Evolutionary conservation across 169 alveolate genomes (phyloP), one percentile per base, ranked within the genome.

Genomic region (Babesia bigemina): DNA sequence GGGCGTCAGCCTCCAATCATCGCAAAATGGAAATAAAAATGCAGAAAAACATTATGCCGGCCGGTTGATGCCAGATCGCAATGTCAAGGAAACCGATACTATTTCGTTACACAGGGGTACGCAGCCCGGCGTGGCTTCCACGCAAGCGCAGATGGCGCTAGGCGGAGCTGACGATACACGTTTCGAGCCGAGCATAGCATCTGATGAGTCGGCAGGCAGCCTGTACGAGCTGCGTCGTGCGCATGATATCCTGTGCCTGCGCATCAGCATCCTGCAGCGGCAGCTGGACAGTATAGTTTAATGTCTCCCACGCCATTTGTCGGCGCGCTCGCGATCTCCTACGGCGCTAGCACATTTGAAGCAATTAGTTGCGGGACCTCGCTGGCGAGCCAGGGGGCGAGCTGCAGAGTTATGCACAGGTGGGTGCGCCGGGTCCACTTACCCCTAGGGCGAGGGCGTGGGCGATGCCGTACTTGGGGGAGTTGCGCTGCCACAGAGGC

Each of bases 381-480:
- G n/a, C 98, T 97, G 48, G 99, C 99, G 14, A 97, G 88, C 99
- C 99, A 97, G 29, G 99, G 99, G 47, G 98, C 99, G 48, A 97
- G 91, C 95, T 93, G 92, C 61, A 79, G 47, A 16, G 33, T 16
- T 13, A 39, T 39, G 2, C 1, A 2, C 55, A 10, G 39, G 10
- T 33, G 36, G 13, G 52, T 33, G 6, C 39, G 39, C 39, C 6
- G 39, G 26, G 22, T 50, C 39, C 33, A 79, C 92, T 19, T 83
- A 94, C 95, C 61, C 97, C 99, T 17, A 93, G 74, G 26, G 98
- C 96, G 42, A 97, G 89, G 28, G 98, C 98, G 86, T 97, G 99
- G 39, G 98, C 99, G 63, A 97, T 94, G 26, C 99, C 99, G 76
- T 92, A 95, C 72, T 94, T 96, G 19, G 99, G 99, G 49, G 91